Conservation (phyloP, 2,329 filamentous ascomycete genomes). For the Daldinia sp. region DNA sequence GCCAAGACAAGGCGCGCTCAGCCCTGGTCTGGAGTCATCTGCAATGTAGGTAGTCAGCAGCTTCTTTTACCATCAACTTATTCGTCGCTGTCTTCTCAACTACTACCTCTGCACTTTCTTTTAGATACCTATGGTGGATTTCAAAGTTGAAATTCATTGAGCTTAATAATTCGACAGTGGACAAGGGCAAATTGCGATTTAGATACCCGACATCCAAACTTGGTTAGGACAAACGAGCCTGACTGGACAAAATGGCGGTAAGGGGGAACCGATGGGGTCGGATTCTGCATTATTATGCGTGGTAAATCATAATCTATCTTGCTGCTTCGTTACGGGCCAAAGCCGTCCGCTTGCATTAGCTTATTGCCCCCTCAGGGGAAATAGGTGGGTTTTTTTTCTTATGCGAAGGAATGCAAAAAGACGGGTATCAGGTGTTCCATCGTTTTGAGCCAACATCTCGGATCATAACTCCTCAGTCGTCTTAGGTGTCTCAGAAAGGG, state of each 20-base stretch:
- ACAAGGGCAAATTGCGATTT: conserved; percentile 5
- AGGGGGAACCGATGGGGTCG: conserved; percentile 4
- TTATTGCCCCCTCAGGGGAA: conserved; percentile 15
- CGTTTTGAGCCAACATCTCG: neutral
- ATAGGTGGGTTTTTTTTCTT: conserved; percentile 23
- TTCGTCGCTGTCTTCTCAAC: neutral
- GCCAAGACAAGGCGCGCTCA: conserved; percentile 9
- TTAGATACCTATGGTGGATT: neutral
- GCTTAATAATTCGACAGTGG: neutral
- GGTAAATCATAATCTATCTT: conserved; percentile 38
- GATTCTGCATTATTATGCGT: conserved; percentile 22
- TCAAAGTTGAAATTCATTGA: neutral
- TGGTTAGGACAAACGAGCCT: neutral
- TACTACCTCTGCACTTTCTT: neutral
- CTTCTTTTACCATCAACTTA: neutral
- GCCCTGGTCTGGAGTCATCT: neutral
- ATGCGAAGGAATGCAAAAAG: conserved; percentile 14
- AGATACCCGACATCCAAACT: neutral
- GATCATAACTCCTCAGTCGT: neutral
- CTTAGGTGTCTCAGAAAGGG: neutral
- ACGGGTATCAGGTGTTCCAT: conserved; percentile 10
- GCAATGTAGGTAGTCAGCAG: neutral
- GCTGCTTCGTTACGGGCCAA: conserved; percentile 27
- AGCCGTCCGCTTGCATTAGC: conserved; percentile 35
- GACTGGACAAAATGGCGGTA: conserved; percentile 5